Base-by-base conservation (phyloP, 2,329 filamentous ascomycete species). In the Atkinsonella hypoxylon region DNA sequence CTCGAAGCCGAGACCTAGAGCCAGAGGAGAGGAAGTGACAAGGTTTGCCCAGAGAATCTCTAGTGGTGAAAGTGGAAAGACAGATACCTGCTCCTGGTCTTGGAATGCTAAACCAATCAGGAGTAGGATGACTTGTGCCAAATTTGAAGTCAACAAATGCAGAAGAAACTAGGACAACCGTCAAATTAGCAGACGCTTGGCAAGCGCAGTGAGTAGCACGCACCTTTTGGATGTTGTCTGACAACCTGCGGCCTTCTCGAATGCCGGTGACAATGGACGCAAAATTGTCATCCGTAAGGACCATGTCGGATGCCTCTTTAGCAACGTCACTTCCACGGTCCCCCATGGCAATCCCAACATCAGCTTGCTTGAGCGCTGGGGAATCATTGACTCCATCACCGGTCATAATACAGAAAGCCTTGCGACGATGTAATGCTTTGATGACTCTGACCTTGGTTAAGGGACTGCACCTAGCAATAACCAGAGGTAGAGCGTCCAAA, bases 281-380 rank as follows among this genome's bases (percentile, higher is more conserved):
- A 62, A 94, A 94, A 67, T 94, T 90, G 65, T 93, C 88, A 62
- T 93, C 87, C 0, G 87, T 89, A 40, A 95, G 72, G 36, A 94
- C 87, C 76, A 95, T 93, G 61, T 94, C 88, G 1, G 87, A 85
- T 2, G 88, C 88, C 66, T 93, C 83, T 60, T 87, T 87, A 54
- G 84, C 83, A 10, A 88, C 83, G 60, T 87, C 84, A 43, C 79
- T 84, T 15, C 84, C 84, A 41, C 81, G 74, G 55, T 80, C 71
- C 45, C 83, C 83, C 83, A 87, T 88, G 55, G 83, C 83, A 56
- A 88, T 87, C 59, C 84, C 84, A 15, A 89, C 83, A 59, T 88
- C 83, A 5, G 84, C 81, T 57, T 82, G 77, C 62, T 85, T 85
- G 26, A 88, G 72, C 1, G 83, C 83, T 1, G 84, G 84, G 13